Percentiles rank a stretch among this genome's conserved stretches.
These are phyloP conservation scores for Trichoderma guizhouense DNA, from an alignment of 2,329 filamentous ascomycete species.

Conservation along the genomic window DNA sequence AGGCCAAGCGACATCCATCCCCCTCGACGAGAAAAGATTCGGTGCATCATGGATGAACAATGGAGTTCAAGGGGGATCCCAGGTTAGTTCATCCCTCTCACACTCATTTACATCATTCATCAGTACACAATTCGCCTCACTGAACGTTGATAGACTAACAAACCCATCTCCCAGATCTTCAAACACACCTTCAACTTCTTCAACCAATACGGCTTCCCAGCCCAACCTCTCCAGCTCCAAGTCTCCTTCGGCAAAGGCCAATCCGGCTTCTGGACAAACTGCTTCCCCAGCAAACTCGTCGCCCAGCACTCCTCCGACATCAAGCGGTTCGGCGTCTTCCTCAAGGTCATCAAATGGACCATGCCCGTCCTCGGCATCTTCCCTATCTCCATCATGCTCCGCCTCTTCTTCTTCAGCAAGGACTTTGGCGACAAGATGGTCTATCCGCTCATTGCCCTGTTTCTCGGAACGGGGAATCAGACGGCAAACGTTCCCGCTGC, in stretches of 20 bases:
- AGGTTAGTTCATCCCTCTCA: constrained; percentile 22
- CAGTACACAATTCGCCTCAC: not conserved
- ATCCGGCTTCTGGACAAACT: constrained; percentile 63
- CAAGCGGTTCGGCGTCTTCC: constrained; percentile 51
- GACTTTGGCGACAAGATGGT: constrained; percentile 71
- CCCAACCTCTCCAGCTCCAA: constrained; percentile 58
- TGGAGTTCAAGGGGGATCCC: constrained; percentile 58
- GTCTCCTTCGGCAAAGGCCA: constrained; percentile 60
- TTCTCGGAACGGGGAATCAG: constrained; percentile 72
- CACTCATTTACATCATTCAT: not conserved
- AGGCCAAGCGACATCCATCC: constrained; percentile 59
- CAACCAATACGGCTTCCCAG: constrained; percentile 51
- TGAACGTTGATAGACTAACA: not conserved
- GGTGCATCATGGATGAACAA: constrained; percentile 61
- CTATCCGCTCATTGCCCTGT: constrained; percentile 68
- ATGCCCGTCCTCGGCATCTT: constrained; percentile 58
- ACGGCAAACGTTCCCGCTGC: constrained; percentile 68
- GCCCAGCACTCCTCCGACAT: constrained; percentile 55
- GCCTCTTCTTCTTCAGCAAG: constrained; percentile 64
- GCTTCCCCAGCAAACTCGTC: constrained; percentile 58
- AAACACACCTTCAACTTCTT: constrained; percentile 67
- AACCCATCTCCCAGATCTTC: constrained; percentile 49
- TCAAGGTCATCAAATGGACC: constrained; percentile 57
- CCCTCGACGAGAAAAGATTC: constrained; percentile 53
- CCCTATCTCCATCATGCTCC: constrained; percentile 63